These are phyloP conservation scores for Groenewaldozyma salmanticensis DNA, from an alignment of 805 yeast genomes.

Conservation along the genomic window DNA sequence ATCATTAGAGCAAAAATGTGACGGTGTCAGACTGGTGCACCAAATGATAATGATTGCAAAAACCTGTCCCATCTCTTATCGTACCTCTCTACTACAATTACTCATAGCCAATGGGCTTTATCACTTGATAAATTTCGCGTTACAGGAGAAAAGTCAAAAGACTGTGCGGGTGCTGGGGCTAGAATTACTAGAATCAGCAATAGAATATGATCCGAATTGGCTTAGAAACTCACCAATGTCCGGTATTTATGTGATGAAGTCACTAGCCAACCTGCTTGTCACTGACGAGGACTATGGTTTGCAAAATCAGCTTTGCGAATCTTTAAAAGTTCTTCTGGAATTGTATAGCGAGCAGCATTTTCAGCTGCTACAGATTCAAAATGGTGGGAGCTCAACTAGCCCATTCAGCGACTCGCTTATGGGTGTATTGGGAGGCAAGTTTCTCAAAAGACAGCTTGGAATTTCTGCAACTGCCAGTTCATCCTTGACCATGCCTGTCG, in stretches of 20 bases:
- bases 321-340: slow-evolving; percentile 63
- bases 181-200: slow-evolving; percentile 67
- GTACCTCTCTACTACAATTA: slow-evolving; percentile 52
- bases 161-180: slow-evolving; percentile 60
- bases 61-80: slow-evolving; percentile 48
- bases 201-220: slow-evolving; percentile 71
- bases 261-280: slow-evolving; percentile 47
- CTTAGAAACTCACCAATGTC: slow-evolving; percentile 25
- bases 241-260: slow-evolving; percentile 11
- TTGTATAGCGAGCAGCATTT: slow-evolving; percentile 15
- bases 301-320: slow-evolving; percentile 76
- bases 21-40: slow-evolving; percentile 70
- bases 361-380: neutral
- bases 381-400: neutral
- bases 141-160: slow-evolving; percentile 37
- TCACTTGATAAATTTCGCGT: slow-evolving; percentile 60
- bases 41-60: slow-evolving; percentile 74
- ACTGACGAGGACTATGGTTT: slow-evolving; percentile 61
- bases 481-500: neutral
- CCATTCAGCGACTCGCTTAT: neutral
- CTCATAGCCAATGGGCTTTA: slow-evolving; percentile 63
- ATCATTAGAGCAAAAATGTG: slow-evolving; percentile 33
- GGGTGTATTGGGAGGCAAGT: neutral
- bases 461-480: neutral
- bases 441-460: neutral